Evolutionary conservation across 768 basidiomycete genomes (phyloP).

Genomic region (Daedaleopsis sinensis): DNA sequence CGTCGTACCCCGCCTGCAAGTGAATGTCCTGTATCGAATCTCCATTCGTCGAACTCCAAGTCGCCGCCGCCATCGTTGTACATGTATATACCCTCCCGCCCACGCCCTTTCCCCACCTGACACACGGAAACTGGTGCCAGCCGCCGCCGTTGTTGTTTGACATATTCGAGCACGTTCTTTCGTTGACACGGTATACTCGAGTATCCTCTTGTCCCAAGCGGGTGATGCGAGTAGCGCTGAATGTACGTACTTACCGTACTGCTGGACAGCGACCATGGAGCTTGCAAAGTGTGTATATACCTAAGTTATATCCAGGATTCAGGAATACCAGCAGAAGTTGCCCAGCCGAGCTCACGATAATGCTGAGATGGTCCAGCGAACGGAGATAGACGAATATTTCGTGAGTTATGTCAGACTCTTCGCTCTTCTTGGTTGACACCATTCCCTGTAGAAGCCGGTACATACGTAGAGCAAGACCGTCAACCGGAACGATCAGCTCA

Average conservation of each 20-base stretch:
- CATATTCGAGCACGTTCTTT: background rate
- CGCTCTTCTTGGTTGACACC: no score
- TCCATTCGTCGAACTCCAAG: background rate
- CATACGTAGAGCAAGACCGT: background rate
- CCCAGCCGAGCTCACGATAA: no score
- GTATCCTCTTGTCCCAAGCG: background rate
- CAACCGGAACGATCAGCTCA: slow-evolving; percentile 6
- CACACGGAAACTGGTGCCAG: slow-evolving; percentile 2
- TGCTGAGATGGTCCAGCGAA: no score
- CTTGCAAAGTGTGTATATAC: no score
- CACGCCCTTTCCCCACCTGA: background rate
- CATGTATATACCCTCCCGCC: slow-evolving; percentile 21
- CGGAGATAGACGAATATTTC: no score
- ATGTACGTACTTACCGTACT: background rate
- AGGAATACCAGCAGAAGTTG: no score
- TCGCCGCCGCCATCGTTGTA: slow-evolving; percentile 1
- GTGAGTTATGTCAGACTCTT: no score
- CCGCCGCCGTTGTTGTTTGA: slow-evolving; percentile 10
- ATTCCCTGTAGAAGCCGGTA: no score
- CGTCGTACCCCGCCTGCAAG: background rate
- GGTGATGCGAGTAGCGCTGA: slow-evolving; percentile 1
- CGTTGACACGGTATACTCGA: slow-evolving; percentile 4
- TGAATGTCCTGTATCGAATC: no score
- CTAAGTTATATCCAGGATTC: no score
- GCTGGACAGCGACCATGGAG: background rate